phyloP scores from a whole-genome alignment of 2,329 filamentous ascomycete genomes.

The Colletotrichum eremochloae region DNA sequence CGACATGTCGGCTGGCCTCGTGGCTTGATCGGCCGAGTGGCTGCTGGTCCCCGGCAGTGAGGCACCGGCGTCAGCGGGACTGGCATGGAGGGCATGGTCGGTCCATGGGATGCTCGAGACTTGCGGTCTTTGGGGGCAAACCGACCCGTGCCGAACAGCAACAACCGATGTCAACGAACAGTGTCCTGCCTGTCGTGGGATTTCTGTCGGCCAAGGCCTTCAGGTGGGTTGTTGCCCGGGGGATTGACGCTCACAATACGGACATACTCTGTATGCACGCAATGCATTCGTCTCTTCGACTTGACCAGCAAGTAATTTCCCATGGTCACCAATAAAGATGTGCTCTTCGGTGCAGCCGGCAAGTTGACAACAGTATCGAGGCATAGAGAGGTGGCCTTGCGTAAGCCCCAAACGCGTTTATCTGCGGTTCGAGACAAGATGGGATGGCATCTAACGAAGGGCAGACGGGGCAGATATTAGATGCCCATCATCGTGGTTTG shows the following conservation, averaged over 20 bases:
- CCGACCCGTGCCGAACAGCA: not conserved
- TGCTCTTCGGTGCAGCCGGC: not conserved
- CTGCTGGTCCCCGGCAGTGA: constrained; percentile 29
- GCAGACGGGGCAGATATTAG: not conserved
- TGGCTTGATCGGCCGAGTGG: constrained; percentile 39
- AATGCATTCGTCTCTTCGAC: not conserved
- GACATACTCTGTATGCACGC: not conserved
- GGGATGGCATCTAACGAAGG: constrained; percentile 26
- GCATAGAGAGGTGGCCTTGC: not conserved
- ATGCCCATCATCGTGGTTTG: constrained; percentile 12
- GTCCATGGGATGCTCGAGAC: not conserved
- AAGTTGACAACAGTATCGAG: not conserved
- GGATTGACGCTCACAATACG: constrained; percentile 28
- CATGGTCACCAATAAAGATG: not conserved
- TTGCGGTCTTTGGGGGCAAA: constrained; percentile 6
- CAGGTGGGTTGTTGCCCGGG: constrained; percentile 22
- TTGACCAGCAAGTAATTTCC: constrained; percentile 22
- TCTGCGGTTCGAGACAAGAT: constrained; percentile 22
- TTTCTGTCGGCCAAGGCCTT: not conserved
- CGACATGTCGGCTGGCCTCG: constrained; percentile 26
- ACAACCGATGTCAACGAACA: constrained; percentile 7
- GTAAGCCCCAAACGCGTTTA: not conserved
- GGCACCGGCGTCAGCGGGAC: constrained; percentile 2
- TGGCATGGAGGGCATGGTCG: not conserved
- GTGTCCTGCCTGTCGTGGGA: not conserved